Evolutionary conservation across 208 protist species (phyloP).

Genomic region (Tetramitus jugosus): DNA sequence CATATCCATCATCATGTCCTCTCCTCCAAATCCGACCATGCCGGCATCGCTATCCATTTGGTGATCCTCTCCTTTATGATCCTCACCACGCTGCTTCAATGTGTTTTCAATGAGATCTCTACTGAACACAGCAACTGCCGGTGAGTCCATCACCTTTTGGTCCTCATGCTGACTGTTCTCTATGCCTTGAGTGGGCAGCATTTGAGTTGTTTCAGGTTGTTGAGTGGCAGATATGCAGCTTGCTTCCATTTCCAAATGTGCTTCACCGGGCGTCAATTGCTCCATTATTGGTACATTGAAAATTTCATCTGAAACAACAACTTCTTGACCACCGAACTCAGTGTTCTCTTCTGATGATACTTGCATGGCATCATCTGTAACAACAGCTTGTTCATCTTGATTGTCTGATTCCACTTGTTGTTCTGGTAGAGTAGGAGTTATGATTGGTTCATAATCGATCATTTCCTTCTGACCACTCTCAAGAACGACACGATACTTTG

Average conservation of each 20-base stretch:
- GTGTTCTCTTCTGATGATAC: background rate
- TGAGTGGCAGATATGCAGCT: conserved; percentile 5
- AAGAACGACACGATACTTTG: background rate
- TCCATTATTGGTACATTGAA: background rate
- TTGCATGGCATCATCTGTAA: background rate
- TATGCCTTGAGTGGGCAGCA: background rate
- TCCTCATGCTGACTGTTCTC: too few species aligned
- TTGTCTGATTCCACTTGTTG: too few species aligned
- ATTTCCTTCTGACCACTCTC: too few species aligned
- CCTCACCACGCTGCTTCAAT: too few species aligned
- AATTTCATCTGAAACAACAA: background rate
- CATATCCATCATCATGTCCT: conserved; percentile 11
- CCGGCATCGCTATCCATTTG: background rate
- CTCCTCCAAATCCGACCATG: background rate
- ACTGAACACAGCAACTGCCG: too few species aligned
- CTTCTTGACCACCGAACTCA: background rate
- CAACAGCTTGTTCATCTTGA: background rate
- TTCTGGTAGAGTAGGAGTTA: too few species aligned
- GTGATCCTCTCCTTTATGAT: background rate
- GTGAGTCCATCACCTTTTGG: too few species aligned
- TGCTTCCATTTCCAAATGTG: too few species aligned
- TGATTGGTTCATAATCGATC: too few species aligned
- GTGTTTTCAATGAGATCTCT: too few species aligned
- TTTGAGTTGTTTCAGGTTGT: background rate
- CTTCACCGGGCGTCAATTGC: too few species aligned